Base-by-base conservation (phyloP, 331 rosid genomes). In the Saraca asoca region DNA sequence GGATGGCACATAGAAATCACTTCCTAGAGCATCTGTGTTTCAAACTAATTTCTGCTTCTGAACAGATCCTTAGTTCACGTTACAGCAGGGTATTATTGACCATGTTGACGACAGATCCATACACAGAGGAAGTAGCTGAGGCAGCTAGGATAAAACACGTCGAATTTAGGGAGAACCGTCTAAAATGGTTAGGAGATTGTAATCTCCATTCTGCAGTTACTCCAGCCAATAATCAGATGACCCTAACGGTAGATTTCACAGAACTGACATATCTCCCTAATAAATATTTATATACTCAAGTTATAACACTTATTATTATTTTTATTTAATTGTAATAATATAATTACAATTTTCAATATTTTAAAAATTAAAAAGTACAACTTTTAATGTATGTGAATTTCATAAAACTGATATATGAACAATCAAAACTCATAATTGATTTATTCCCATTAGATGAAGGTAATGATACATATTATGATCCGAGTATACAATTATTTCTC, bases 161-260 rank as follows among this genome's bases (percentile, higher is more conserved):
- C 0, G 96, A 93, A 18, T 93, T 93, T 75, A 84, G 73, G 80
- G 96, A 87, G 78, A 93, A 93, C 83, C 98, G 89, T 77, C 41
- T 87, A 5, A 92, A 87, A 75, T 92, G 98, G 96, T 75, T 89
- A 71, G 90, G 85, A 72, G 95, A 92, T n/a, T 96, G 98, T 66
- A 92, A 92, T 76, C 98, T 92, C 73, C 98, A 89, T 76, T 85
- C 98, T 68, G 95, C 88, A 15, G 90, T 92, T 53, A 87, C 87
- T 68, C 89, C 95, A 0, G 65, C 56, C 4, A 84, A 82, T 79
- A 37, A 80, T 48, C 87, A 63, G n/a, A n/a, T n/a, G n/a, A n/a
- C n/a, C n/a, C n/a, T n/a, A n/a, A n/a, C n/a, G n/a, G n/a, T n/a
- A n/a, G n/a, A n/a, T n/a, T n/a, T n/a, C n/a, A n/a, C n/a, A n/a